Evolutionary conservation across 2,329 filamentous ascomycete genomes (phyloP).

Genomic region (Claviceps sp.): DNA sequence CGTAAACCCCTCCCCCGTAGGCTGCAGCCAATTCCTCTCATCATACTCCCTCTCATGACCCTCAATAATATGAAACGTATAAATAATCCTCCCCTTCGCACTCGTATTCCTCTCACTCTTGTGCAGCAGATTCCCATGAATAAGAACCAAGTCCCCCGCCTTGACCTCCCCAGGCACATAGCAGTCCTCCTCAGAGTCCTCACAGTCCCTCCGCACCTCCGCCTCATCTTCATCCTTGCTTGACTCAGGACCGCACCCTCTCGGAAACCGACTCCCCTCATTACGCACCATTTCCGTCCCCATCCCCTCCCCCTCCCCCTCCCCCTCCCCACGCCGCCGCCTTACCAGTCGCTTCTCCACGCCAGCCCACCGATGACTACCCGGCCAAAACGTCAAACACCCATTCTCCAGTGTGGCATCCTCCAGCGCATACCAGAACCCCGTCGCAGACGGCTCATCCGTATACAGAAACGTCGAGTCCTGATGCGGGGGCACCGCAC

Average conservation of each 20-base stretch:
- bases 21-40: conserved; percentile 84
- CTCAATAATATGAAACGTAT: conserved; percentile 96
- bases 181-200: background rate
- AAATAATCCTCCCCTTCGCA: conserved; percentile 78
- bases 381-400: conserved; percentile 73
- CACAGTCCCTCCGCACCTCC: background rate
- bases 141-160: conserved; percentile 79
- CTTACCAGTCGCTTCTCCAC: conserved; percentile 66
- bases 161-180: conserved; percentile 80
- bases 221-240: conserved; percentile 18
- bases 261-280: conserved; percentile 49
- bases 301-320: conserved; percentile 21
- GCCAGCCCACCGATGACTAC: conserved; percentile 62
- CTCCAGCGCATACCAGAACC: conserved; percentile 96
- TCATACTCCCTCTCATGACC: conserved; percentile 64
- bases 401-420: conserved; percentile 80
- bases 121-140: conserved; percentile 90
- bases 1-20: conserved; percentile 67
- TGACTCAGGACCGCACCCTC: conserved; percentile 25
- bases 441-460: conserved; percentile 73
- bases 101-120: conserved; percentile 92
- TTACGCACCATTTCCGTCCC: conserved; percentile 60
- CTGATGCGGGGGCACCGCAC: conserved; percentile 80
- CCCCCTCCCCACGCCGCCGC: conserved; percentile 23
- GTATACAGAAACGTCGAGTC: conserved; percentile 91